A percentile compares a stretch with the other conserved stretches of the same genome.
These are phyloP conservation scores for Blastobotrys muscicola DNA, from an alignment of 805 yeast species.

Conservation along the genomic window DNA sequence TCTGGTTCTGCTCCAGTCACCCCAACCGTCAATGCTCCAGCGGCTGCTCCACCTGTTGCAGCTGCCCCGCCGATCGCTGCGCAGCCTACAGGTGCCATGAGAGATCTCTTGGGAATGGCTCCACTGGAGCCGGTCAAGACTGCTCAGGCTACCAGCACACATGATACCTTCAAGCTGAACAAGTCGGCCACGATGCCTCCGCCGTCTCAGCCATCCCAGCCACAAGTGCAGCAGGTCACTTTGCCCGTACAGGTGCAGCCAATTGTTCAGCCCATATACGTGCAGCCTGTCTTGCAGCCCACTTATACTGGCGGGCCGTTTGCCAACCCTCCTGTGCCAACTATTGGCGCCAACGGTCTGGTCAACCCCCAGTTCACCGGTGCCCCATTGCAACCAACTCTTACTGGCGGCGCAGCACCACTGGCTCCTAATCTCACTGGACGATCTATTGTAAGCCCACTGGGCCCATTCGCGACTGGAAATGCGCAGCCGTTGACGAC, in stretches of 20 bases:
- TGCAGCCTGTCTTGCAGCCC: conserved; percentile 4
- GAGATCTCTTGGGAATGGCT: conserved; percentile 22
- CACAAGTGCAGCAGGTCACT: conserved; percentile 3
- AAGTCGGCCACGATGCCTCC: conserved; percentile 23
- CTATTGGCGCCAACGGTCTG: not conserved
- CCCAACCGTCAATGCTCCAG: conserved; percentile 1
- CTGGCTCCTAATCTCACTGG: conserved; percentile 4
- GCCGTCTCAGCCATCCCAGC: conserved; percentile 11
- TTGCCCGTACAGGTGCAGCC: not conserved
- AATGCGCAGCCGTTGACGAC: conserved; percentile 26
- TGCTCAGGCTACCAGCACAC: conserved; percentile 28
- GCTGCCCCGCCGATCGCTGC: conserved; percentile 13
- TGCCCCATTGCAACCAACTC: not conserved
- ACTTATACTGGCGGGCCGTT: conserved; percentile 13
- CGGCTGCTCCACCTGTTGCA: conserved; percentile 4
- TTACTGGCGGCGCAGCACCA: conserved; percentile 1
- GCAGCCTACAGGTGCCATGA: conserved; percentile 28
- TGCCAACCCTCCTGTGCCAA: conserved; percentile 1
- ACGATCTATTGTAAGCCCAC: conserved; percentile 7
- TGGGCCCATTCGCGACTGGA: conserved; percentile 33
- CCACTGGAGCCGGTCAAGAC: conserved; percentile 20
- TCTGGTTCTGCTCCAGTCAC: conserved; percentile 10
- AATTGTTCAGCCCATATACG: not conserved
- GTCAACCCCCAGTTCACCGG: not conserved
- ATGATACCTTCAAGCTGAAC: conserved; percentile 24